Evolutionary conservation across 2,329 filamentous ascomycete species (phyloP).

Genomic region (Pseudodiploospora longispora): DNA sequence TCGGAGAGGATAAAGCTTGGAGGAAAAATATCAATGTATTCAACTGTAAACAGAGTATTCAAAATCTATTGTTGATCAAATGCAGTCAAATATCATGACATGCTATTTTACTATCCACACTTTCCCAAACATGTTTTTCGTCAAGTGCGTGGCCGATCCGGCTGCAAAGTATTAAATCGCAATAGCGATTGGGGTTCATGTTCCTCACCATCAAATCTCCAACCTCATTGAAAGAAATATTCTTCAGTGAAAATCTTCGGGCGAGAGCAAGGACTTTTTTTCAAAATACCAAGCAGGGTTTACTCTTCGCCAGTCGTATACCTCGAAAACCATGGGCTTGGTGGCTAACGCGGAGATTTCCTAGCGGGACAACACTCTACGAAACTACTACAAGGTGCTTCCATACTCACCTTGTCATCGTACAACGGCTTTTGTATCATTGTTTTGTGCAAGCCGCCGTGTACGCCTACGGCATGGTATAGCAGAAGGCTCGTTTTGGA

Average conservation of each 20-base stretch:
- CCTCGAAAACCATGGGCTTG: conserved; percentile 68
- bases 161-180: too few relatives aligned
- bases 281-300: conserved; percentile 43
- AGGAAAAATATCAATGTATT: too few relatives aligned
- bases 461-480: too few relatives aligned
- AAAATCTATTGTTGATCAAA: background rate
- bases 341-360: conserved; percentile 82
- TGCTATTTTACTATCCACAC: background rate
- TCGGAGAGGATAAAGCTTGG: too few relatives aligned
- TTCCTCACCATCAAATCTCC: conserved; percentile 83
- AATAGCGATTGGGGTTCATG: conserved; percentile 33
- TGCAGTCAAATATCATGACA: background rate
- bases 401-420: too few relatives aligned
- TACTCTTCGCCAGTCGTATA: conserved; percentile 90
- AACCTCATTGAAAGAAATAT: conserved; percentile 49
- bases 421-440: too few relatives aligned
- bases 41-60: too few relatives aligned
- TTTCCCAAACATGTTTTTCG: too few relatives aligned
- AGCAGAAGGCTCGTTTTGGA: too few relatives aligned
- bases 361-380: conserved; percentile 48
- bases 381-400: conserved; percentile 1
- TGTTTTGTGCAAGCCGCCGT: too few relatives aligned
- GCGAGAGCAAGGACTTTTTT: conserved; percentile 53
- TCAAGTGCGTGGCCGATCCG: too few relatives aligned
- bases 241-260: conserved; percentile 71